These are phyloP conservation scores for Boletus eberwhitei DNA, from an alignment of 768 basidiomycete genomes.

Conservation along the genomic window DNA sequence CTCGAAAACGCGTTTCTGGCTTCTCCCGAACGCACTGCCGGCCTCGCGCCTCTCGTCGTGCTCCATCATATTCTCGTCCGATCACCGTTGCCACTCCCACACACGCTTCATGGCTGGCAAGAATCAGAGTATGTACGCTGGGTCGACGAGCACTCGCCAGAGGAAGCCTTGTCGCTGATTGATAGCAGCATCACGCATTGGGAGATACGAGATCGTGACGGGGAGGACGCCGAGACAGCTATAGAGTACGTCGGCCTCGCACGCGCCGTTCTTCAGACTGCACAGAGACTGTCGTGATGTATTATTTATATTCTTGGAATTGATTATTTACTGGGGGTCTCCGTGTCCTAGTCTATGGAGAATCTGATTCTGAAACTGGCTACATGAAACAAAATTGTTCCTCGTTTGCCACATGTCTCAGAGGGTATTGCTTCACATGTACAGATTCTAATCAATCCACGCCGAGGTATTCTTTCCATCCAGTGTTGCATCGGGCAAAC, in stretches of 20 bases:
- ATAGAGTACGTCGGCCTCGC: conserved; percentile 67
- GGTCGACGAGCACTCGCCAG: conserved; percentile 86
- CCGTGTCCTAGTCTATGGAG: background rate
- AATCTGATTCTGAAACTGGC: background rate
- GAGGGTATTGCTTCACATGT: background rate
- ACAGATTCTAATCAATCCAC: background rate
- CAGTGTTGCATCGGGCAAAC: background rate
- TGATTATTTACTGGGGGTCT: background rate
- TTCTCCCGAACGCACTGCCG: conserved; percentile 60
- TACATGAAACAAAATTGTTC: background rate
- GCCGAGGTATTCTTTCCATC: background rate
- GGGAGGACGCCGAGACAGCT: conserved; percentile 42
- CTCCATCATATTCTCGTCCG: conserved; percentile 91
- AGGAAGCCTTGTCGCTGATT: conserved; percentile 76
- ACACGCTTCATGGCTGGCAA: conserved; percentile 89
- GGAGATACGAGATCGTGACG: conserved; percentile 69
- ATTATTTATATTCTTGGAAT: background rate
- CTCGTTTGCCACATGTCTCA: background rate
- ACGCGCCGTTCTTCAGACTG: conserved; percentile 57
- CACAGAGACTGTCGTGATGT: conserved; percentile 17
- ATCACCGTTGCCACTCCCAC: conserved; percentile 81
- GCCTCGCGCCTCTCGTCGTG: conserved; percentile 83
- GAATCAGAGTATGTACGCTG: conserved; percentile 96
- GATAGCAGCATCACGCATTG: conserved; percentile 75
- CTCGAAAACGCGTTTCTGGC: conserved; percentile 73